Evolutionary conservation across 208 protist species (phyloP).

Genomic region (Crithidia thermophila): DNA sequence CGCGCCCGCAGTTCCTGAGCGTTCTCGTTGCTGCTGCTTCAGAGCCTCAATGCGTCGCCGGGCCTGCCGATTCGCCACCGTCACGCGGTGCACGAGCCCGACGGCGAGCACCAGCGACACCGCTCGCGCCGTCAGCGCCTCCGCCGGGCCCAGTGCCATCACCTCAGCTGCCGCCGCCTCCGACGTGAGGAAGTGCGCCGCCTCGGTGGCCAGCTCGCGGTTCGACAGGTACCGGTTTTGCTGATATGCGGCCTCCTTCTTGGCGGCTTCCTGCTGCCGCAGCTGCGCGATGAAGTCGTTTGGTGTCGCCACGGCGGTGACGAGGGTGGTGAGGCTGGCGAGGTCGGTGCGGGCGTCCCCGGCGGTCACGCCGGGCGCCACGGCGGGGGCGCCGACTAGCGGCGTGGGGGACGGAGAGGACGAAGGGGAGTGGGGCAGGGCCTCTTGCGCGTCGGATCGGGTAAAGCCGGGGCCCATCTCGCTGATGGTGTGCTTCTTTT

Average conservation of each 20-base stretch:
- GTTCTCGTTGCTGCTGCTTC: neutral
- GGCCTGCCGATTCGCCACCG: constrained; percentile 17
- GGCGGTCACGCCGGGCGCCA: constrained; percentile 2
- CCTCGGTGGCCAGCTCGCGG: constrained; percentile 12
- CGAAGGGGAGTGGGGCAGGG: constrained; percentile 10
- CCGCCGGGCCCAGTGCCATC: constrained; percentile 5
- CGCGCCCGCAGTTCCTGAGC: too few relatives aligned
- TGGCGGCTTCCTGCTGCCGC: constrained; percentile 23
- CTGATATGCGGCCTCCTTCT: constrained; percentile 8
- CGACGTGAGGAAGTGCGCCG: constrained; percentile 24
- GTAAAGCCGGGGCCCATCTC: constrained; percentile 14
- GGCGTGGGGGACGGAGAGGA: neutral
- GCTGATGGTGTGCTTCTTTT: constrained; percentile 12
- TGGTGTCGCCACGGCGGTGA: constrained; percentile 20
- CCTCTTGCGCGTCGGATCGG: constrained; percentile 12
- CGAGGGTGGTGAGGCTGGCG: constrained; percentile 20
- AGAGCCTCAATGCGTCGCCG: constrained; percentile 13
- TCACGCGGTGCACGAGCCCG: constrained; percentile 27
- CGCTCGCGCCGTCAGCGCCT: constrained; percentile 6
- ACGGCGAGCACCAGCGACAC: constrained; percentile 21
- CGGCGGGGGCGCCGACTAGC: constrained; percentile 9
- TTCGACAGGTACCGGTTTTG: constrained; percentile 28
- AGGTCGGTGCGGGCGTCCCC: constrained; percentile 5
- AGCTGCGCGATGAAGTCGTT: constrained; percentile 26
- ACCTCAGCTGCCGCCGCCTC: constrained; percentile 14